These are phyloP conservation scores for Helicostylum pulchrum DNA, from an alignment of 192 early-diverging fungal genomes.

Conservation along the genomic window DNA sequence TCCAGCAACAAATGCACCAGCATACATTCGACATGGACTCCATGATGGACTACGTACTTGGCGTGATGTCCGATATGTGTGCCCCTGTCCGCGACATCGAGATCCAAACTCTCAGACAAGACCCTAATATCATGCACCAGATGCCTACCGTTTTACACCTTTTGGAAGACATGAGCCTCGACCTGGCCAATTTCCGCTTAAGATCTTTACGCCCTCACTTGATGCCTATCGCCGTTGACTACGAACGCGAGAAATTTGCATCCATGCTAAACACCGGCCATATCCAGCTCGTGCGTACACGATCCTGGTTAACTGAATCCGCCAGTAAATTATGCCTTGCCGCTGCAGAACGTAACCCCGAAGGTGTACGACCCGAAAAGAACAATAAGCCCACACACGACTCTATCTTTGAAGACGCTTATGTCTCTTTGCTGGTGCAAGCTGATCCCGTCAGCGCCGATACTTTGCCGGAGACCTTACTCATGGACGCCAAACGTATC, in stretches of 20 bases:
- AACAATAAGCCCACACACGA: not conserved
- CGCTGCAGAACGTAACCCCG: not conserved
- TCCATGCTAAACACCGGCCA: constrained; percentile 43
- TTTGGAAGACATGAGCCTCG: constrained; percentile 76
- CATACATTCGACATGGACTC: constrained; percentile 52
- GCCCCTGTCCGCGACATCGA: constrained; percentile 73
- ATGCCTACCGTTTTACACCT: constrained; percentile 51
- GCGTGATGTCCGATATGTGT: constrained; percentile 66
- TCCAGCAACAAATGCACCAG: constrained; percentile 62
- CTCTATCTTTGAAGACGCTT: constrained; percentile 17
- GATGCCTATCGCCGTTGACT: constrained; percentile 66
- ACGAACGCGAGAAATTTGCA: constrained; percentile 70
- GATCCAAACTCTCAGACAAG: constrained; percentile 36
- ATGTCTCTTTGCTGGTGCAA: constrained; percentile 5
- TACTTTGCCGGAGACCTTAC: constrained; percentile 63
- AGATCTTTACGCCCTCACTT: constrained; percentile 64
- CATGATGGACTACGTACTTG: constrained; percentile 45
- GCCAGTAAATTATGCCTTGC: constrained; percentile 10
- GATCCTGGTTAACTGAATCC: constrained; percentile 58
- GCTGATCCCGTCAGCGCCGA: not conserved
- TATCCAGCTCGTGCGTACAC: constrained; percentile 50
- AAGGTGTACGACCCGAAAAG: not conserved
- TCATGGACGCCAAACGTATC: constrained; percentile 64
- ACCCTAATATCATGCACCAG: constrained; percentile 41
- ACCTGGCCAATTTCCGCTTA: constrained; percentile 76